Base-by-base conservation (phyloP, 202 grass and related monocot genomes). In the Zizania palustris region DNA sequence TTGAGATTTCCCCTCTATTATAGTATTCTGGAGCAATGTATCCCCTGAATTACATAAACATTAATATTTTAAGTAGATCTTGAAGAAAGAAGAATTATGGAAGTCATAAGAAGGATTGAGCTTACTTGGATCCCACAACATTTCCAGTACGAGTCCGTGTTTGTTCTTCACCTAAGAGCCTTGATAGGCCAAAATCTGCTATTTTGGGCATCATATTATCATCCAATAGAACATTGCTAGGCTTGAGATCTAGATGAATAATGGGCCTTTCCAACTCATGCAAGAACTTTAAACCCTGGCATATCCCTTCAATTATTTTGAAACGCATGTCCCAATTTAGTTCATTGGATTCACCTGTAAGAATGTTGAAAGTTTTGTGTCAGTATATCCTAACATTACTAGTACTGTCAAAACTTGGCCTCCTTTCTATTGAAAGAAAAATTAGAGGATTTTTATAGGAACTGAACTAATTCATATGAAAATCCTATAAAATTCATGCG, bases 181-280 rank as follows among this genome's bases (percentile, higher is more conserved):
- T 72, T 11, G 89, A 75, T 3, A 85, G 43, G 5, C 82, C 82
- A 7, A 91, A 85, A 58, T 91, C 85, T 0, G 85, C 66, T 9
- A 91, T 91, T 82, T 91, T 91, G 0, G 84, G 88, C 3, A 38
- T 40, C 81, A 88, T 91, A 5, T 85, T 69, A 14, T 45, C 16
- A 49, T 85, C 89, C 33, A 91, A 20, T 8, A 91, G 11, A 37
- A 91, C 82, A 46, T 91, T 91, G 3, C 3, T 62, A 20, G 89
- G 62, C 19, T 91, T 84, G 5, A 88, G 48, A 62, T 87, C 76
- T 11, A 78, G 19, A 55, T 90, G 88, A 57, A 84, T 55, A 39
- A 86, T 71, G 9, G 18, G 49, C 5, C 64, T 70, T 28, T 11
- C 11, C 19, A 34, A 73, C 21, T 62, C 76, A 41, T 90, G 88